phyloP scores from a whole-genome alignment of 1,284 basidiomycete genomes.

The Ceratobasidium sp. region DNA sequence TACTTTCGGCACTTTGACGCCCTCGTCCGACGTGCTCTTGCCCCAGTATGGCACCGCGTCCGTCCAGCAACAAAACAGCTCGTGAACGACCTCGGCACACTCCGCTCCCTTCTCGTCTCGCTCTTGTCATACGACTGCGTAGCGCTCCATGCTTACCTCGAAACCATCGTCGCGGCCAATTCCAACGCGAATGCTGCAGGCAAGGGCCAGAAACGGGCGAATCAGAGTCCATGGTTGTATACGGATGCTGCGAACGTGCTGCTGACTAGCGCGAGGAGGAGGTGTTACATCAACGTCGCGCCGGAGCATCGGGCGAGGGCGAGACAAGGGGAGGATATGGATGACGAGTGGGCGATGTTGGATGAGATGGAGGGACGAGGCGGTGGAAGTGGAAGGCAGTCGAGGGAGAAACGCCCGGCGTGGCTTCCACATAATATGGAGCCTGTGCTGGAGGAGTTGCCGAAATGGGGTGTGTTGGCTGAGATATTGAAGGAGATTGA shows the following conservation, averaged over 20 bases:
- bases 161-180: slow-evolving; percentile 86
- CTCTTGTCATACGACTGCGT: slow-evolving; percentile 92
- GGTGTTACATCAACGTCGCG: slow-evolving; percentile 72
- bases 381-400: neutral
- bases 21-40: slow-evolving; percentile 88
- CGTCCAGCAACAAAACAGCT: slow-evolving; percentile 92
- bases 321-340: slow-evolving; percentile 61
- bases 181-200: slow-evolving; percentile 60
- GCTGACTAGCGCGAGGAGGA: slow-evolving; percentile 81
- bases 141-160: slow-evolving; percentile 91
- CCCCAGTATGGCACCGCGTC: slow-evolving; percentile 97
- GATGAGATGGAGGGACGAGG: slow-evolving; percentile 67
- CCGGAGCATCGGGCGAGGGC: slow-evolving; percentile 47
- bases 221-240: slow-evolving; percentile 79
- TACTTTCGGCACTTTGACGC: slow-evolving; percentile 95
- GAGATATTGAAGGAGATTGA: slow-evolving; percentile 94
- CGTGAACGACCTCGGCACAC: slow-evolving; percentile 86
- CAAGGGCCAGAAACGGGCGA: slow-evolving; percentile 67
- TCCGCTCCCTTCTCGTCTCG: slow-evolving; percentile 86
- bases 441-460: slow-evolving; percentile 90
- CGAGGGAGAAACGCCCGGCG: slow-evolving; percentile 44
- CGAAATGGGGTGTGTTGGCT: slow-evolving; percentile 91
- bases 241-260: slow-evolving; percentile 91
- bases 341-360: slow-evolving; percentile 76
- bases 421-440: slow-evolving; percentile 86